Evolutionary conservation across 2,329 filamentous ascomycete genomes (phyloP), one percentile per base, ranked within the genome.

Genomic region (Fusarium euwallaceae): DNA sequence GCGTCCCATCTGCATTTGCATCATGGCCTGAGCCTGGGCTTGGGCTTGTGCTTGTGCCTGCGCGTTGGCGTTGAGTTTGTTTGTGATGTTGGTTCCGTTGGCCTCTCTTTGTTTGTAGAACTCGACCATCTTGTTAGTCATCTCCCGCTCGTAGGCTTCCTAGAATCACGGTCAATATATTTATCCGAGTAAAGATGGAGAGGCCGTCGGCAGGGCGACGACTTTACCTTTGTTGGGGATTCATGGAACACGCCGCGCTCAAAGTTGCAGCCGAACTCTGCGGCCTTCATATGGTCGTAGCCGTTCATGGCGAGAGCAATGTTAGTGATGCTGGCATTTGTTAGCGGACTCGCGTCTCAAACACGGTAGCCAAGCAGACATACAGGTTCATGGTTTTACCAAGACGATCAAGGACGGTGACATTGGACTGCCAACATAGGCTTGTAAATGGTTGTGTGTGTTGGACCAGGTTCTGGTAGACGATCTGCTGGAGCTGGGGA

Each of bases 1-100:
- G 39, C 89, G 85, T 43, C 85, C 84, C 83, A 90, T 87, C 71
- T 88, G 87, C 83, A 89, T 86, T 67, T 85, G 88, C 84, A 90
- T 86, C 83, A 90, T 84, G 64, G 82, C 81, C 69, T 87, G 85
- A 5, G 82, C 82, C 70, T 85, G 81, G 1, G 81, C 81, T 41
- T 85, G 83, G 20, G 81, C 81, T 64, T 83, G 84, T 2, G 82
- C 83, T 51, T 86, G 83, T 1, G 83, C 83, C 64, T 84, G 83
- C 11, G 79, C 85, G 78, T 81, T 86, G 63, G 80, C 86, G 75
- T 84, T 89, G 66, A 90, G 78, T n/a, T 83, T 84, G 65, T 86
- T 87, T 61, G 88, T 87, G 3, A 90, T 79, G 12, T 79, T 85
- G 1, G 85, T 84, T 53, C 87, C 87, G 73, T 88, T 87, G 6